Base-by-base conservation (phyloP, 1,284 basidiomycete species). In the Tilletia indica region DNA sequence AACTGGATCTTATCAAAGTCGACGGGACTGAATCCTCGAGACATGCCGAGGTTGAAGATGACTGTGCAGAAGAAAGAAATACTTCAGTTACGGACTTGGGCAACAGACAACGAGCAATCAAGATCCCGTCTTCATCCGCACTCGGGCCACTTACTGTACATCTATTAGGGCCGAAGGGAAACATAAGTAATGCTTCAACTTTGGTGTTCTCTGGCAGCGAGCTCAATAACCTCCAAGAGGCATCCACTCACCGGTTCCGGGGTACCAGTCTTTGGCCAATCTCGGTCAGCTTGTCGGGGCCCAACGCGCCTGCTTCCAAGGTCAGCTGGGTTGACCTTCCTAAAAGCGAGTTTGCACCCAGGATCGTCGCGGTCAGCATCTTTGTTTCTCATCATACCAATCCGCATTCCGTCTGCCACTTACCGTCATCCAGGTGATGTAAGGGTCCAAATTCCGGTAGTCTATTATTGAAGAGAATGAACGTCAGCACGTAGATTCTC, bases 11-110 rank as follows among this genome's bases (percentile, higher is more conserved):
- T 48, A 6, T 67, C 42, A 70, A 78, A 81, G 68, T 79, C 51
- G 74, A 83, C 75, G 0, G 71, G 38, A 72, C 82, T 80, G 79
- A 83, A 83, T 51, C 81, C 72, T 21, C 54, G 49, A 54, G 81
- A 77, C 25, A 63, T 63, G 16, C 58, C 58, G 25, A 63, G 8
- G 25, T 63, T 63, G 58, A 63, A 63, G 58, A 63, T 67, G 14
- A 47, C 64, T 67, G 31, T 19, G 58, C 12, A 45, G 9, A 19
- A 19, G 58, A 34, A 34, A 8, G n/a, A n/a, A n/a, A n/a, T n/a
- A n/a, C n/a, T n/a, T n/a, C n/a, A n/a, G n/a, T n/a, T n/a, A 31
- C 25, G 25, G 25, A 31, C 25, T 31, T 31, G 25, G 25, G 25
- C 25, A 31, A 31, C 25, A 31, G 25, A 31, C 25, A 31, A 31